Base-by-base conservation (phyloP, 805 yeast species). In the Komagataella ulmi region DNA sequence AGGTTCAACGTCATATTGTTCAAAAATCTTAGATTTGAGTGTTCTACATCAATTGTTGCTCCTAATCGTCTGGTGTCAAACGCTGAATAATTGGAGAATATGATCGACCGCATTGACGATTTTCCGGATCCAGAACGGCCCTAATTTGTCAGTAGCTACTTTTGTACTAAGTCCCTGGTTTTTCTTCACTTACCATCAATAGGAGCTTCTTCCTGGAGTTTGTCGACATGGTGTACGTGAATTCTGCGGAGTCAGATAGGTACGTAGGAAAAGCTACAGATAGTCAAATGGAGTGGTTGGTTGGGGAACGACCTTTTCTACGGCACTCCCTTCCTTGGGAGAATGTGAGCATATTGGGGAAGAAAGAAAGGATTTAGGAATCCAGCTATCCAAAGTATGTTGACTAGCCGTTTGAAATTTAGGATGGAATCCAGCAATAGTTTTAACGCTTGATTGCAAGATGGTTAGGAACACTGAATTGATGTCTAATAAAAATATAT, bases 21-120 rank as follows among this genome's bases (percentile, higher is more conserved):
- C 54, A 93, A 71, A 61, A 93, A 90, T 50, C 98, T 72, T 52
- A 93, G 69, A 67, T 91, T 96, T 2, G 97, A 88, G 63, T 93
- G 97, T 63, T 93, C 99, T n/a, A 93, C 97, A 62, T 93, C 99
- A 53, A 93, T 90, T 0, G 99, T 93, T 8, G 99, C 98, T 1
- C 98, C 98, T 12, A 93, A 68, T 53, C 98, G 74, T 56, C 98
- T 76, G 2, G 99, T 93, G 63, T 93, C 99, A 62, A 91, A 87
- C 0, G 99, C 99, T 1, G 96, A 87, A 66, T 93, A 93, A 63
- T 93, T 93, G 59, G 95, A 83, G 66, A 93, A 93, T 57, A 93
- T 93, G 55, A 93, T 91, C 48, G 96, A 88, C 59, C 98, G 75
- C 99, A 93, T 93, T 1, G 97, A 89, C 2, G 97, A 88, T 65